Base-by-base conservation (phyloP, 225 moss, liverwort and hornwort species). In the Straminergon stramineum region DNA sequence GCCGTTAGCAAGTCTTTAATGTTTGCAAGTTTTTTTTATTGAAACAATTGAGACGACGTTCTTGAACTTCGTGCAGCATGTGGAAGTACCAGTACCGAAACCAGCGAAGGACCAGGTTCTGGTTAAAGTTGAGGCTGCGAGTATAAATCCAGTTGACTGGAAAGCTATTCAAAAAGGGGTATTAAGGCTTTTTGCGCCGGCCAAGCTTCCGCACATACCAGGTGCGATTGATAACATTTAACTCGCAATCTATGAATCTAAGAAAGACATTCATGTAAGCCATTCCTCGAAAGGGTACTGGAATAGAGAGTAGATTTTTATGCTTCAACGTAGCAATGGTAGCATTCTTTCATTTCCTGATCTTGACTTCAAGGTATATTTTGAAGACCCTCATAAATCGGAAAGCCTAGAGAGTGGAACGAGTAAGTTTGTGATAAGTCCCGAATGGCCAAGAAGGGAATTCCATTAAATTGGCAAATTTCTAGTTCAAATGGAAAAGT, bases 101-200 rank as follows among this genome's bases (percentile, higher is more conserved):
- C 94, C 94, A 30, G 67, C 53, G 30, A 94, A 92, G 79, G 91
- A 85, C 37, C 94, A 94, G 90, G 88, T 94, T 32, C 56, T 93
- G 85, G 88, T 94, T 17, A 94, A 92, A 91, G 45, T 94, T 34
- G 94, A 94, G 88, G 93, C 93, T 70, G 93, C 94, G 6, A n/a
- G 91, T 52, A 82, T 93, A 28, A 94, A 94, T 86, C 94, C 93
- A 39, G 82, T 93, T 6, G 94, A 94, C 62, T 93, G 92, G 92
- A 94, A 90, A 88, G 81, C 7, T 18, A 11, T 93, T 61, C 92
- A 94, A 64, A 81, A 60, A 39, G 91, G 94, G 63, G 0, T 51
- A 10, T 0, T 86, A 6, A 94, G 68, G 82, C 19, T 94, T 64
- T 11, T 67, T 51, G 91, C 91, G 31, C 89, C 88, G 39, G 90